These are phyloP conservation scores for Fusarium circinatum DNA, from an alignment of 2,329 filamentous ascomycete species.

Conservation along the genomic window DNA sequence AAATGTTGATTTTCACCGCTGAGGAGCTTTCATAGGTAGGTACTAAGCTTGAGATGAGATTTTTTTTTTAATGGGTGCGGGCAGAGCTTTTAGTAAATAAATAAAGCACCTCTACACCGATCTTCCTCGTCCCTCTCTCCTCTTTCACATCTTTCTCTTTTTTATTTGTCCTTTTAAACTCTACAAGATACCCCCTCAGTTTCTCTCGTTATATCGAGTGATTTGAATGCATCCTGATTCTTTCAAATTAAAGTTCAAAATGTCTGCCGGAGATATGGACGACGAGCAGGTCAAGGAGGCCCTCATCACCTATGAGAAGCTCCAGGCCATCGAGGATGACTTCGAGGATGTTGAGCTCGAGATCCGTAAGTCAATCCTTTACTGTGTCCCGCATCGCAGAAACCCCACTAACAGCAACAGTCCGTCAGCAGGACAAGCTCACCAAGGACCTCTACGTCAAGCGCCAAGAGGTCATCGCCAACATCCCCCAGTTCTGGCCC, in stretches of 20 bases:
- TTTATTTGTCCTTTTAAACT: background rate
- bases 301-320: slow-evolving; percentile 75
- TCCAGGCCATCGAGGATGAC: slow-evolving; percentile 82
- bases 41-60: slow-evolving; percentile 3
- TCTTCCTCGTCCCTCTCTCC: background rate
- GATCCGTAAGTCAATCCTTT: slow-evolving; percentile 70
- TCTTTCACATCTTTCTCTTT: slow-evolving; percentile 6
- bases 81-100: slow-evolving; percentile 20
- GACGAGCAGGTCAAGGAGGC: slow-evolving; percentile 47
- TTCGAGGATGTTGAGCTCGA: slow-evolving; percentile 87
- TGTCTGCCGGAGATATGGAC: slow-evolving; percentile 51
- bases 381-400: background rate
- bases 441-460: slow-evolving; percentile 78
- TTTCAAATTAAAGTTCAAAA: slow-evolving; percentile 38
- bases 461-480: slow-evolving; percentile 74
- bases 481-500: slow-evolving; percentile 93
- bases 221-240: slow-evolving; percentile 25
- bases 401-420: slow-evolving; percentile 55
- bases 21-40: slow-evolving; percentile 18
- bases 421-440: slow-evolving; percentile 77
- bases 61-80: slow-evolving; percentile 12
- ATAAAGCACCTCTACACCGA: slow-evolving; percentile 23
- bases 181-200: slow-evolving; percentile 22
- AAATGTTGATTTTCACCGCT: slow-evolving; percentile 40
- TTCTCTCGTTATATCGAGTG: slow-evolving; percentile 17